phyloP scores from a whole-genome alignment of 805 yeast genomes.

The Yueomyces sinensis region DNA sequence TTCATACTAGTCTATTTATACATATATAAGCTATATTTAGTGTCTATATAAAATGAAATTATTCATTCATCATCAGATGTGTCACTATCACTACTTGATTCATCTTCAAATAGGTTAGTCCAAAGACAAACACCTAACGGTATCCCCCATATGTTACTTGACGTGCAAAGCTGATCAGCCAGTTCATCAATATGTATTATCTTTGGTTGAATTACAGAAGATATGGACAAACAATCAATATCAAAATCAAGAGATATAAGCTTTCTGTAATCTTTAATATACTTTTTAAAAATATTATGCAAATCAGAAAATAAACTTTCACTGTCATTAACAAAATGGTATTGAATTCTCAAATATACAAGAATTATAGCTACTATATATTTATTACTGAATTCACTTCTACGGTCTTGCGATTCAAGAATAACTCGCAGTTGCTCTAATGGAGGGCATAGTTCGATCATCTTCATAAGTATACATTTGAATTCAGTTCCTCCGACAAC shows the following conservation, averaged over 20 bases:
- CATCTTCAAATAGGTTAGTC: slow-evolving; percentile 13
- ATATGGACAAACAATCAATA: slow-evolving; percentile 22
- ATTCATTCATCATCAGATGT: neutral
- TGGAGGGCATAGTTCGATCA: slow-evolving; percentile 64
- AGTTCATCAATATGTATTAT: slow-evolving; percentile 59
- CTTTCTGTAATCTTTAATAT: slow-evolving; percentile 55
- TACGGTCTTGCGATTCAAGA: slow-evolving; percentile 39
- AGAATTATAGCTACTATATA: slow-evolving; percentile 35
- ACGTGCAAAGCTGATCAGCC: slow-evolving; percentile 44
- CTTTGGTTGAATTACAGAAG: slow-evolving; percentile 9
- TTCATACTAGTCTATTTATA: too few species aligned
- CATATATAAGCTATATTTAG: too few species aligned
- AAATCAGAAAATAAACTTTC: slow-evolving; percentile 35
- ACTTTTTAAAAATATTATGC: slow-evolving; percentile 39
- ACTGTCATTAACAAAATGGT: slow-evolving; percentile 17
- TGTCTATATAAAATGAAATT: too few species aligned
- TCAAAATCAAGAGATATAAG: slow-evolving; percentile 34
- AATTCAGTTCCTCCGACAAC: slow-evolving; percentile 23
- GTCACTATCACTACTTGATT: slow-evolving; percentile 1
- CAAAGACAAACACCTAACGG: slow-evolving; percentile 52
- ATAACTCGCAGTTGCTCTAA: slow-evolving; percentile 14
- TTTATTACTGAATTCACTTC: slow-evolving; percentile 52
- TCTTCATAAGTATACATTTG: slow-evolving; percentile 55
- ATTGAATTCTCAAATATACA: slow-evolving; percentile 41
- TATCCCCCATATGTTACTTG: slow-evolving; percentile 56